Percentiles rank a stretch among this genome's conserved stretches.
These are phyloP conservation scores for Astragalus membranaceus DNA, from an alignment of 306 rosid genomes.

Conservation along the genomic window DNA sequence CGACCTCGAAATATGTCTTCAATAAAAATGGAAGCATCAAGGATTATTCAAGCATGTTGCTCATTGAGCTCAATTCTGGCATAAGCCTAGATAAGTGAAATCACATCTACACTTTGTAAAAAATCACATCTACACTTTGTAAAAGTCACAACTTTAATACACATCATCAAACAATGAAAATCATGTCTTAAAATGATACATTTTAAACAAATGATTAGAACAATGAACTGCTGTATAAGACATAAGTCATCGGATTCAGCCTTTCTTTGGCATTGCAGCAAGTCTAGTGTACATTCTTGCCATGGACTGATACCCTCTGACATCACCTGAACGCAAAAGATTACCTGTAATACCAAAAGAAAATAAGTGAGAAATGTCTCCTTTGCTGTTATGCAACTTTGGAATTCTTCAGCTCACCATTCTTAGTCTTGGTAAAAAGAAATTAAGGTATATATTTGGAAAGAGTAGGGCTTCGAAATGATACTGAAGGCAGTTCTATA, in stretches of 20 bases:
- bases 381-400: background rate
- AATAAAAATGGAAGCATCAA: background rate
- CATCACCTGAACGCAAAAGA: constrained; percentile 87
- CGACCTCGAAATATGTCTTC: background rate
- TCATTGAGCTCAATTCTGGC: background rate
- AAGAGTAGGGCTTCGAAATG: background rate
- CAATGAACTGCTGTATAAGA: background rate
- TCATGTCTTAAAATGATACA: constrained; percentile 18
- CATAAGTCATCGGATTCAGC: constrained; percentile 39
- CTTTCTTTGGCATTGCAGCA: constrained; percentile 98
- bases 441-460: constrained; percentile 3
- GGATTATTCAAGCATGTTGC: constrained; percentile 1
- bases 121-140: constrained; percentile 14
- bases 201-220: constrained; percentile 12
- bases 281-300: constrained; percentile 96
- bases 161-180: constrained; percentile 7
- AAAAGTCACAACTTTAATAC: constrained; percentile 10
- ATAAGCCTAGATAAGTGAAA: background rate
- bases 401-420: background rate
- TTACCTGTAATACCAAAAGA: constrained; percentile 47
- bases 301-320: constrained; percentile 87
- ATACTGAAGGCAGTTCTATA: background rate
- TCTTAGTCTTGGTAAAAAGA: background rate
- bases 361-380: background rate
- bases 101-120: constrained; percentile 20